Evolutionary conservation across 495 filamentous ascomycete species (phyloP).

Genomic region (Lasiosphaeria miniovina): DNA sequence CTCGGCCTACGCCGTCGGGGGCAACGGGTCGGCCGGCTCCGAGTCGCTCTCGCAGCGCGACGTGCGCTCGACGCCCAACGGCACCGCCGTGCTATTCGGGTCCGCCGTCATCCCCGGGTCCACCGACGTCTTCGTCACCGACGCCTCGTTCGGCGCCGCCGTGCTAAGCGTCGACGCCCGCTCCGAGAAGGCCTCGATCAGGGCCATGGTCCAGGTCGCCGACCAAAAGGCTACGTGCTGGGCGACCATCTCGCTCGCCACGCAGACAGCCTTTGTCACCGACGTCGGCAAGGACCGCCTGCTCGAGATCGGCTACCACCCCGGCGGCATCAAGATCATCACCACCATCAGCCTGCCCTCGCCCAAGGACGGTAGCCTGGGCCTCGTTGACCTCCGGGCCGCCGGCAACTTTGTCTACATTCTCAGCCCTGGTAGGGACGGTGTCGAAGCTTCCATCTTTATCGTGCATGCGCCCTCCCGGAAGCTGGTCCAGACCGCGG

Average conservation of each 20-base stretch:
- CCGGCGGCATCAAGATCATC: conserved; percentile 40
- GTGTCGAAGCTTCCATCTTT: conserved; percentile 39
- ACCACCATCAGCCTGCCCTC: conserved; percentile 33
- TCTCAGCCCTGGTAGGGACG: conserved; percentile 49
- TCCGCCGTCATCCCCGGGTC: conserved; percentile 41
- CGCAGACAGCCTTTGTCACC: conserved; percentile 51
- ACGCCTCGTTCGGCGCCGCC: conserved; percentile 53
- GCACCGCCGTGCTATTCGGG: conserved; percentile 57
- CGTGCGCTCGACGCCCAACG: conserved; percentile 37
- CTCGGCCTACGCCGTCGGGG: conserved; percentile 36
- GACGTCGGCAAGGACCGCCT: conserved; percentile 51
- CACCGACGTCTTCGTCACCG: conserved; percentile 47
- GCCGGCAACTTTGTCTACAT: conserved; percentile 54
- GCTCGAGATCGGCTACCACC: conserved; percentile 45
- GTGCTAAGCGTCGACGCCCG: conserved; percentile 29
- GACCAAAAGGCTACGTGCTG: conserved; percentile 58
- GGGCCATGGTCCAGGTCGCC: conserved; percentile 30
- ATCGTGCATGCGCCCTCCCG: conserved; percentile 47
- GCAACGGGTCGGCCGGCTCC: conserved; percentile 12
- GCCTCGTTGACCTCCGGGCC: conserved; percentile 53
- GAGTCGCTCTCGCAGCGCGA: conserved; percentile 13
- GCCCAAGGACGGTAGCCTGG: conserved; percentile 42
- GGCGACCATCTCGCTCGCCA: conserved; percentile 41
- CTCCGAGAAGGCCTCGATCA: conserved; percentile 20
- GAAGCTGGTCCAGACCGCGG: conserved; percentile 43